Evolutionary conservation across 306 rosid species (phyloP).

Genomic region (Rosa multiflora): DNA sequence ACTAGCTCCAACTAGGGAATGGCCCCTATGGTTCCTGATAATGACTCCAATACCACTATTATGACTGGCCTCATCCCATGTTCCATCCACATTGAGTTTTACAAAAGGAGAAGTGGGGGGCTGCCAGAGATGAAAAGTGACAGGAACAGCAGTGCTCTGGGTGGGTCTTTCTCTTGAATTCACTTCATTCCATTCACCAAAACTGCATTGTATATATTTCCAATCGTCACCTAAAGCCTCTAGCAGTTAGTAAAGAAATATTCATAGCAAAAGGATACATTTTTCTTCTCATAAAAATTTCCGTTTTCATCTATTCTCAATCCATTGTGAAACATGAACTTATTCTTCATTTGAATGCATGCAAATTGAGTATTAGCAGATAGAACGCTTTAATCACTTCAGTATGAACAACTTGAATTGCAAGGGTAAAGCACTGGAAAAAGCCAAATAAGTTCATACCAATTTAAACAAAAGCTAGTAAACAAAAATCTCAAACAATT

Average conservation of each 20-base stretch:
- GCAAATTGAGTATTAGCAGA: background rate
- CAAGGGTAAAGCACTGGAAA: background rate
- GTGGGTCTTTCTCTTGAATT: too few relatives aligned
- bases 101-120: too few relatives aligned
- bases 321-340: background rate
- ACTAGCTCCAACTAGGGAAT: too few relatives aligned
- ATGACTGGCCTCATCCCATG: too few relatives aligned
- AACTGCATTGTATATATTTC: too few relatives aligned
- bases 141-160: too few relatives aligned
- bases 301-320: background rate
- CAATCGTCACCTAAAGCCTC: background rate
- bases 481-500: constrained; percentile 1
- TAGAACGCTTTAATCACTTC: background rate
- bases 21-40: too few relatives aligned
- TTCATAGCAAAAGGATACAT: background rate
- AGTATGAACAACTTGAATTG: background rate
- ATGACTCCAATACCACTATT: too few relatives aligned
- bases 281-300: background rate
- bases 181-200: too few relatives aligned
- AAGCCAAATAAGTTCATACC: background rate
- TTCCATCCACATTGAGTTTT: too few relatives aligned
- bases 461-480: background rate
- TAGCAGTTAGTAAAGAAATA: background rate
- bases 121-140: too few relatives aligned
- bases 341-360: background rate